Base-by-base conservation (phyloP, 139 green algal genomes). In the Spirogloea muscicola region DNA sequence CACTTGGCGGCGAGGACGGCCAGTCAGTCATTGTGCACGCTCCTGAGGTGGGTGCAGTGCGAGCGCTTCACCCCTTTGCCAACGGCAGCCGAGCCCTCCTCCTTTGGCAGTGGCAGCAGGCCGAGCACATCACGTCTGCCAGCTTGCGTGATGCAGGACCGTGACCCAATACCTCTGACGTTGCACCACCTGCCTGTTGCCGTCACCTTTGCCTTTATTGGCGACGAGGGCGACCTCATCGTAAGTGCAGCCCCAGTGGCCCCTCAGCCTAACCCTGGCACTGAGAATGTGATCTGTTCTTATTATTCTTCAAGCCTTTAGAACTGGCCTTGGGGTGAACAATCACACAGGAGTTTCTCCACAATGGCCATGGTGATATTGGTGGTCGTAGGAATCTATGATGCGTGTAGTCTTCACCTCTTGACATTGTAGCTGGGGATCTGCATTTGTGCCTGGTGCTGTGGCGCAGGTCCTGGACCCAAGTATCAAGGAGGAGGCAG, bases 141-240 rank as follows among this genome's bases (percentile, higher is more conserved):
- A 31, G 21, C 46, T 21, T 55, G 46, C 46, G 21, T 55, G 21
- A 31, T 31, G 37, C 71, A 91, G 43, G 81, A 84, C 33, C 64
- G 84, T 2, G 92, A 97, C 84, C 84, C 91, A 2, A 21, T 93
- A 46, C 88, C 91, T 3, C 89, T 97, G 43, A 91, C 77, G 44
- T 82, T 97, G 36, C 92, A 97, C 84, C 91, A 96, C 74, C 79
- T 91, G 33, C 92, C 92, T 0, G 58, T 97, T 31, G 79, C 87
- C 1, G 59, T 94, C 58, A 91, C 86, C 2, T 93, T 96, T 73
- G 90, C 83, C 1, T 83, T 92, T 25, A 96, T 93, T 74, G 77
- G 88, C 80, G 89, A 91, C 49, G 21, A 70, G 2, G 42, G 60
- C 21, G 18, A 91, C 9, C n/a, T 48, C 49, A 31, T 73, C 42